phyloP scores from a whole-genome alignment of 257 asterid genomes.

The Capsicum baccatum region DNA sequence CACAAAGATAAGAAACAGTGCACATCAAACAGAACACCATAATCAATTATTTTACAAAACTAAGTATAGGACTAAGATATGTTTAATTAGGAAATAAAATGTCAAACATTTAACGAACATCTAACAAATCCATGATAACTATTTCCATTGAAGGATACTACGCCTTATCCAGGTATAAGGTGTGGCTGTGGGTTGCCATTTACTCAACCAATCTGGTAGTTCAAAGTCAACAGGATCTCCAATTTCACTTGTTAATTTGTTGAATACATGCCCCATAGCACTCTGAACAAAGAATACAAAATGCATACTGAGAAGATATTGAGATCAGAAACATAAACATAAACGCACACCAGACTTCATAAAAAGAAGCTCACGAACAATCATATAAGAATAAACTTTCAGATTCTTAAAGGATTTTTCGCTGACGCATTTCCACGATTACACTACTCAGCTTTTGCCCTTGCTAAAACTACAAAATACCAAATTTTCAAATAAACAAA shows the following conservation, averaged over 20 bases:
- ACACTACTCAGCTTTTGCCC: conserved; percentile 1
- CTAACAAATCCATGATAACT: background rate
- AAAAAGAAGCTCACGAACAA: conserved; percentile 16
- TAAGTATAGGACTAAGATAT: background rate
- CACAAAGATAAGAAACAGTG: background rate
- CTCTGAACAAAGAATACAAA: conserved; percentile 44
- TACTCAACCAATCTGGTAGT: conserved; percentile 78
- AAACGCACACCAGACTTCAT: background rate
- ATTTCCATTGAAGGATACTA: conserved; percentile 68
- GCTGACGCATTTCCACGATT: background rate
- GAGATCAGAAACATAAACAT: conserved; percentile 14
- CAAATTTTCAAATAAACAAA: background rate
- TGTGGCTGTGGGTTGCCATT: conserved; percentile 67
- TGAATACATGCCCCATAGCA: conserved; percentile 65
- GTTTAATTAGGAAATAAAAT: background rate
- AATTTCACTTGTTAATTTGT: conserved; percentile 62
- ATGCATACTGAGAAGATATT: conserved; percentile 24
- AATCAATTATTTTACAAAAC: conserved; percentile 7
- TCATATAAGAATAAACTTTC: conserved; percentile 4
- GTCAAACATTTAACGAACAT: background rate
- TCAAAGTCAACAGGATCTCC: conserved; percentile 84
- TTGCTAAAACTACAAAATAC: conserved; percentile 20
- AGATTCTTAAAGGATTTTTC: background rate
- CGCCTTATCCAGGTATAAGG: conserved; percentile 76
- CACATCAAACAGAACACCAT: conserved; percentile 12